Evolutionary conservation across 345 rosid species (phyloP).

Genomic region (Syzygium aromaticum): DNA sequence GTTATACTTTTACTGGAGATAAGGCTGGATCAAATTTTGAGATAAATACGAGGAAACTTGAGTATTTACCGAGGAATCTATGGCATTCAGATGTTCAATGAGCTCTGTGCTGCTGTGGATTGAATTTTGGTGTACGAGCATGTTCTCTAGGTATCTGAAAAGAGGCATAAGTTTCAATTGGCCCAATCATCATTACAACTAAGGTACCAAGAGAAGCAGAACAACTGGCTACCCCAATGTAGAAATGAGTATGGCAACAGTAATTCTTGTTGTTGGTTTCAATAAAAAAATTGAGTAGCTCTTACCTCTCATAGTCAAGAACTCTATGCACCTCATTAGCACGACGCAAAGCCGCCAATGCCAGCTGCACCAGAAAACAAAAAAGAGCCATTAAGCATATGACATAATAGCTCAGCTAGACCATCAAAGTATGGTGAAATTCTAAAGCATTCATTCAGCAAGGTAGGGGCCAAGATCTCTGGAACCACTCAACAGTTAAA

Average conservation of each 20-base stretch:
- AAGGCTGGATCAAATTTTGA: neutral
- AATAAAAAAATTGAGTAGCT: neutral
- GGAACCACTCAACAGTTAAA: neutral
- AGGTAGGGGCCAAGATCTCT: neutral
- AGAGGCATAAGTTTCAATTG: neutral
- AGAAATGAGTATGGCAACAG: neutral
- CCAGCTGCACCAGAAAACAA: constrained; percentile 41
- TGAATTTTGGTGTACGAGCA: constrained; percentile 50
- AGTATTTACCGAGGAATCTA: constrained; percentile 51
- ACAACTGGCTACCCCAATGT: neutral
- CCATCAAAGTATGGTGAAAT: neutral
- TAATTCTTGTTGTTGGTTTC: neutral
- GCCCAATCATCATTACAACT: neutral
- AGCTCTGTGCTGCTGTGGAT: constrained; percentile 46
- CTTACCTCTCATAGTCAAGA: constrained; percentile 73
- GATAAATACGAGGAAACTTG: neutral
- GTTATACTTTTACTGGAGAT: neutral
- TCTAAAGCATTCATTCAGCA: neutral
- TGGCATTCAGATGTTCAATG: constrained; percentile 33
- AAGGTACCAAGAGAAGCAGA: neutral
- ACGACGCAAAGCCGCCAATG: constrained; percentile 67
- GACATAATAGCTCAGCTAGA: neutral
- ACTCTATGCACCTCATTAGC: constrained; percentile 52
- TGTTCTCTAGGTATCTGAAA: constrained; percentile 54
- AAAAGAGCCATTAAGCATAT: neutral